Percentiles rank a stretch among this genome's conserved stretches.
These are phyloP conservation scores for Saxophila tyrrhenica DNA, from an alignment of 495 filamentous ascomycete genomes.

Conservation along the genomic window DNA sequence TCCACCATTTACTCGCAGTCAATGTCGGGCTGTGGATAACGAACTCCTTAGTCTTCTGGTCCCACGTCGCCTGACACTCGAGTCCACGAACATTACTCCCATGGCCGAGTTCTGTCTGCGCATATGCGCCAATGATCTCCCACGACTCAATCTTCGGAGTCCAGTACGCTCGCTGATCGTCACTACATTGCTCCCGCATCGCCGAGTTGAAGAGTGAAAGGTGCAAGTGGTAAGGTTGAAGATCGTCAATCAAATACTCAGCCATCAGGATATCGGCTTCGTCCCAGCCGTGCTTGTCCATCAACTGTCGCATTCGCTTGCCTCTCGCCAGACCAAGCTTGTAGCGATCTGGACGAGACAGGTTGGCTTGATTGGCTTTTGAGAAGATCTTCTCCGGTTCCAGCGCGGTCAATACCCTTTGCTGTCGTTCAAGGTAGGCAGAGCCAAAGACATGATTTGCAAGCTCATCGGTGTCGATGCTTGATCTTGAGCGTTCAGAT, in stretches of 20 bases:
- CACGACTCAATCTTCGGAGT: slow-evolving; percentile 34
- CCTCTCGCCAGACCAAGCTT: slow-evolving; percentile 35
- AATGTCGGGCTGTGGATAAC: slow-evolving; percentile 35
- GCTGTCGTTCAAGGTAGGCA: slow-evolving; percentile 32
- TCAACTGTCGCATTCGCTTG: slow-evolving; percentile 33
- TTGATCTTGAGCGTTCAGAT: slow-evolving; percentile 28
- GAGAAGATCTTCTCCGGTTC: slow-evolving; percentile 28
- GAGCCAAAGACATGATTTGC: slow-evolving; percentile 30
- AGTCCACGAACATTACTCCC: slow-evolving; percentile 37
- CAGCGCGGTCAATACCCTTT: slow-evolving; percentile 29
- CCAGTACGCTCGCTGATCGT: slow-evolving; percentile 33
- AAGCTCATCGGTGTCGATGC: slow-evolving; percentile 27
- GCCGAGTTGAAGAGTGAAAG: slow-evolving; percentile 26
- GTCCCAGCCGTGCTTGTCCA: slow-evolving; percentile 29
- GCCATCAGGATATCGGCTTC: slow-evolving; percentile 25
- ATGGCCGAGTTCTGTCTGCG: slow-evolving; percentile 19
- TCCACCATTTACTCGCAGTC: slow-evolving; percentile 41
- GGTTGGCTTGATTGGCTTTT: slow-evolving; percentile 33
- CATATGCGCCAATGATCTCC: slow-evolving; percentile 38
- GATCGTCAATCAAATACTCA: slow-evolving; percentile 34
- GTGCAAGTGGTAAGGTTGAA: slow-evolving; percentile 31
- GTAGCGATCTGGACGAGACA: slow-evolving; percentile 34
- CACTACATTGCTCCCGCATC: slow-evolving; percentile 34
- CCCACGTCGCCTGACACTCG: slow-evolving; percentile 35
- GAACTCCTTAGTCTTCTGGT: slow-evolving; percentile 30